Base-by-base conservation (phyloP, 805 yeast genomes). In the Candida glaebosa region DNA sequence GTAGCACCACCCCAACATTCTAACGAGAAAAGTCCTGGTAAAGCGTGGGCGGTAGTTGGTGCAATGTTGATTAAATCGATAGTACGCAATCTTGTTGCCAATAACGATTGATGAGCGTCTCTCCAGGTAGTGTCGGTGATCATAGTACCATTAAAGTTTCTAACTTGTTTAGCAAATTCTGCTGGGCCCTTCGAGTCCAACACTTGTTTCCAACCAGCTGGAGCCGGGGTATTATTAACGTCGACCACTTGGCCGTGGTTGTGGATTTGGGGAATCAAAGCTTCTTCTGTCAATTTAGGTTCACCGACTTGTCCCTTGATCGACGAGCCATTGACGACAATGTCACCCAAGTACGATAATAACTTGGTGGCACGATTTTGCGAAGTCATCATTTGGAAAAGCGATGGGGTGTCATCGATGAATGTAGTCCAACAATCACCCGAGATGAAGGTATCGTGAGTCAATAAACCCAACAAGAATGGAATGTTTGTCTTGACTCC, bases 1-100 rank as follows among this genome's bases (percentile, higher is more conserved):
- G 99, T 93, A 41, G 99, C 99, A 69, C 99, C 99, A 71, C 99
- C 99, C 99, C 99, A 93, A 75, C 99, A 93, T 71, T 93, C 99
- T 41, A 93, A 73, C 15, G 99, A 93, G 65, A 89, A 93, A 3
- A 96, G 95, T 49, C 91, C 90, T 50, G 83, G 67, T 54, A 89
- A 70, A 16, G 96, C 98, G 58, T 85, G 83, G 3, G 96, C 87
- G 24, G 99, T 93, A 43, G 95, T 80, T 45, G 89, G 90, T 17
- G 99, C 99, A 71, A 93, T 87, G 53, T 89, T 85, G 39, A 84
- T 71, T 58, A 93, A 72, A 67, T 93, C 99, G 53, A 86, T 78
- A 18, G 99, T 93, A 70, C 99, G 82, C 30, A 93, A 95, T 69
- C 99, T 85, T 32, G 99, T 93, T 7, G 99, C 99, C 58, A 93